Evolutionary conservation across 345 rosid species (phyloP), one percentile per base, ranked within the genome.

Genomic region (Triadica sebifera): DNA sequence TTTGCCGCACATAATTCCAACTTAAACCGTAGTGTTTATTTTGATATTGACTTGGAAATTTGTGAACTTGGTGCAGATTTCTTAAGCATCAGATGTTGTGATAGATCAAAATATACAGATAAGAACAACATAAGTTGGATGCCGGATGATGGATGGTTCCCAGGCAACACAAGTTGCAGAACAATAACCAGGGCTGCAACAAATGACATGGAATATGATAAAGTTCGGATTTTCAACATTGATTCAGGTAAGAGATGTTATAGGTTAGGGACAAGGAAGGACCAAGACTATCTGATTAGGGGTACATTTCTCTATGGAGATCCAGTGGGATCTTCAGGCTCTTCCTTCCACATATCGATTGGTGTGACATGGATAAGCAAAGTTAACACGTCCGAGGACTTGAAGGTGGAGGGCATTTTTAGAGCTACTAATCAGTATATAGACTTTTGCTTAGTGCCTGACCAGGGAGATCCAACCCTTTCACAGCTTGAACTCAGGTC

Each of bases 71-170:
- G 12, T 85, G 86, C 87, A 88, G 94, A 74, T 1, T 82, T 81
- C 72, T 41, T 86, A 76, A 86, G 90, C 84, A 84, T 88, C 78
- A 85, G 85, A 70, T 85, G 91, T 80, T 86, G 94, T 41, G 83
- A 86, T 4, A 77, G 65, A 9, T 60, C 83, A 25, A 74, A 24
- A 58, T 61, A 45, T 72, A 84, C 72, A 4, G 83, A 83, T 41
- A 46, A 17, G 34, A 71, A 46, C 45, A 20, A 29, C 15, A 78
- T 86, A 56, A 62, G 2, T 1, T 88, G 89, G 87, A 78, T 19
- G 69, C 77, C 84, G 4, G 94, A 88, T 66, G 68, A 79, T 13
- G 17, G 43, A 8, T 82, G 84, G 87, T 86, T 77, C 75, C 87
- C 78, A 2, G 79, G 79, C 47, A 43, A 62, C 29, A 67, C 67